These are phyloP conservation scores for Inga oerstediana DNA, from an alignment of 306 rosid genomes.

Conservation along the genomic window DNA sequence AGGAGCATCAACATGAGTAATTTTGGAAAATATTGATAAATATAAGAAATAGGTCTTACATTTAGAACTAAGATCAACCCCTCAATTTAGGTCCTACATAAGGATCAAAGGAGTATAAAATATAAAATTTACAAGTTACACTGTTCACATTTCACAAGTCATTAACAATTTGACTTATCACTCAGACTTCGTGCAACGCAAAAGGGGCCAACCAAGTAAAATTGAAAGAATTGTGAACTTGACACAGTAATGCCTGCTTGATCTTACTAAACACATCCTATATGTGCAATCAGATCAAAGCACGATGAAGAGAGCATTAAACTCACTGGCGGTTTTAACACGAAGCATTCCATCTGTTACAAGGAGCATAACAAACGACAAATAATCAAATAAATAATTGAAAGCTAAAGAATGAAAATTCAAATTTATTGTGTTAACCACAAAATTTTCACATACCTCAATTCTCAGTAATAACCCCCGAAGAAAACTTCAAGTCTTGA, in stretches of 20 bases:
- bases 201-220: neutral
- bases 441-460: slow-evolving; percentile 60
- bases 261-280: neutral
- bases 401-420: slow-evolving; percentile 3
- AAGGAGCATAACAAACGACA: slow-evolving; percentile 11
- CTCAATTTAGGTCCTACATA: too few relatives aligned
- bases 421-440: neutral
- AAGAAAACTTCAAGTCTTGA: slow-evolving; percentile 50
- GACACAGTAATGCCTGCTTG: too few relatives aligned
- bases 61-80: too few relatives aligned
- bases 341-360: slow-evolving; percentile 78
- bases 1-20: fast-evolving
- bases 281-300: neutral
- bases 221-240: too few relatives aligned
- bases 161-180: neutral
- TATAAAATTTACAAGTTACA: too few relatives aligned
- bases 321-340: slow-evolving; percentile 82
- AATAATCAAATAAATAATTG: slow-evolving; percentile 1
- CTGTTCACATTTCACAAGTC: neutral
- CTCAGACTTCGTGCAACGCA: neutral
- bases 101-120: too few relatives aligned
- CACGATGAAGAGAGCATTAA: slow-evolving; percentile 19
- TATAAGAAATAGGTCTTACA: too few relatives aligned
- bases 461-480: slow-evolving; percentile 40
- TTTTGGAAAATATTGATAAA: too few relatives aligned